A percentile compares a stretch with the other conserved stretches of the same genome.
Evolutionary conservation across 768 basidiomycete species (phyloP).

Genomic region (Clavaria fumosa): DNA sequence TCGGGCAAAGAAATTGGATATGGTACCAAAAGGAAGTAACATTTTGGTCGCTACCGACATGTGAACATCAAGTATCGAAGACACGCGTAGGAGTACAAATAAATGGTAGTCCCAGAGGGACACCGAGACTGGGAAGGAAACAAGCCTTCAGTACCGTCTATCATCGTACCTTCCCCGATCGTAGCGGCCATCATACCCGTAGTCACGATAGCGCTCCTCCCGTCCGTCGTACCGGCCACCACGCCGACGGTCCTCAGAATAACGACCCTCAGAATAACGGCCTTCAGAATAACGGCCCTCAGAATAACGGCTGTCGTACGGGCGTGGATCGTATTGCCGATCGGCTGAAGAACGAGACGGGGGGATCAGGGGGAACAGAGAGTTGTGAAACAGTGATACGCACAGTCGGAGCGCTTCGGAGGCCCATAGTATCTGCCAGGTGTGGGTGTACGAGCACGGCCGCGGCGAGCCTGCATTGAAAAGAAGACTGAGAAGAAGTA

Average conservation of each 20-base stretch:
- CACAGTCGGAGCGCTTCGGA: constrained; percentile 63
- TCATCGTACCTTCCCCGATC: constrained; percentile 13
- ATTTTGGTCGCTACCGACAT: too few relatives aligned
- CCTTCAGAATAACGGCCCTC: constrained; percentile 40
- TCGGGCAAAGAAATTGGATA: too few relatives aligned
- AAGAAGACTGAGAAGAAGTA: constrained; percentile 1
- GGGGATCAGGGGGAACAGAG: background rate
- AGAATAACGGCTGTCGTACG: constrained; percentile 78
- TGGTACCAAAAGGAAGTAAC: too few relatives aligned
- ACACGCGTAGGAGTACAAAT: too few relatives aligned
- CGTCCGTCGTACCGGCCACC: constrained; percentile 32
- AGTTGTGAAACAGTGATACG: constrained; percentile 13
- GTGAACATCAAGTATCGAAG: too few relatives aligned
- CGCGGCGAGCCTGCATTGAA: constrained; percentile 58
- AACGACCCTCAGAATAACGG: constrained; percentile 29
- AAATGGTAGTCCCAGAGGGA: too few relatives aligned
- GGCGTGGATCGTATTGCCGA: constrained; percentile 82
- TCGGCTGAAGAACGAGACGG: constrained; percentile 37
- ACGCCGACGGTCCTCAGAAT: constrained; percentile 21
- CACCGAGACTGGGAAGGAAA: too few relatives aligned
- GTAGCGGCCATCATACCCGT: constrained; percentile 29
- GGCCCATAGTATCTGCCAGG: constrained; percentile 93
- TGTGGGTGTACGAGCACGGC: constrained; percentile 81
- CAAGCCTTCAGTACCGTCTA: constrained; percentile 10
- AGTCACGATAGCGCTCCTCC: constrained; percentile 24